Evolutionary conservation across 2,329 filamentous ascomycete species (phyloP).

Genomic region (Helotiales sp.): DNA sequence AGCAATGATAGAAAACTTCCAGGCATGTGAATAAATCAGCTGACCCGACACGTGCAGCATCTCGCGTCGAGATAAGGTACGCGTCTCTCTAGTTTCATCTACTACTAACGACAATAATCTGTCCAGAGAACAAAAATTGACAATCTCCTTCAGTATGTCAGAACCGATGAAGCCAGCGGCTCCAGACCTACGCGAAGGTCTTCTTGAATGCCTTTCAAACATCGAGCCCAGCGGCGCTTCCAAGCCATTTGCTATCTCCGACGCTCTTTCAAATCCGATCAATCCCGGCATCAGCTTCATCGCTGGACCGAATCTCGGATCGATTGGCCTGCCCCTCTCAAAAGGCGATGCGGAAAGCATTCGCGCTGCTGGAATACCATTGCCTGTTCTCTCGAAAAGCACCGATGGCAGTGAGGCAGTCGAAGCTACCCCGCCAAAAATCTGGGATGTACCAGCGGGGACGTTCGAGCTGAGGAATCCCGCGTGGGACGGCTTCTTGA

Average conservation of each 20-base stretch:
- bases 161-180: neutral
- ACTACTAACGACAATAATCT: too few relatives aligned
- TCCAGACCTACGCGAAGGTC: neutral
- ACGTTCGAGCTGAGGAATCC: conserved; percentile 48
- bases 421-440: conserved; percentile 49
- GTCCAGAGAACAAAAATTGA: too few relatives aligned
- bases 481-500: conserved; percentile 43
- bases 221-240: conserved; percentile 21
- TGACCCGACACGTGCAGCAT: too few relatives aligned
- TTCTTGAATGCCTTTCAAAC: conserved; percentile 20
- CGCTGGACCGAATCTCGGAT: conserved; percentile 18
- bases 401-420: conserved; percentile 43
- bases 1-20: too few relatives aligned
- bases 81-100: too few relatives aligned
- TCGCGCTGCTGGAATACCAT: conserved; percentile 19
- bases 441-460: conserved; percentile 48
- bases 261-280: conserved; percentile 6
- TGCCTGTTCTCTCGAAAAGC: neutral
- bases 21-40: too few relatives aligned
- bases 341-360: conserved; percentile 35
- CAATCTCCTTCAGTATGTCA: neutral
- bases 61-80: too few relatives aligned
- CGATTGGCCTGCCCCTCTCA: conserved; percentile 36
- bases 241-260: conserved; percentile 23
- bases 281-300: conserved; percentile 38